A percentile compares a stretch with the other conserved stretches of the same genome.
Conservation (phyloP, 306 rosid genomes). For the Mimosa bimucronata region DNA sequence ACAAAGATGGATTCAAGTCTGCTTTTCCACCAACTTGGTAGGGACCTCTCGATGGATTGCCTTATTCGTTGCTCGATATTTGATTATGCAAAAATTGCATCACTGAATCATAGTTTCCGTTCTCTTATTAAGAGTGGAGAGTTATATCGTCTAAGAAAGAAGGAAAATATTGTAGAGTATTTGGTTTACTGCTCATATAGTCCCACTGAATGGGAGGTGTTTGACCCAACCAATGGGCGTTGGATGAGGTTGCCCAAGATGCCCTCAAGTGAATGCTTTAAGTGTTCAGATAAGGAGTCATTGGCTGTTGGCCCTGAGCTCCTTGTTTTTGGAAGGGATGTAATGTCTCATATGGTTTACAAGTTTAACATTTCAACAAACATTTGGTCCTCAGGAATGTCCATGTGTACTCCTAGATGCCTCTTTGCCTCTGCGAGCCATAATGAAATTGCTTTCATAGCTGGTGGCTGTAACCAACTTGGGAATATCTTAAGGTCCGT, state of each 20-base stretch:
- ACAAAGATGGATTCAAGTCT: slow-evolving; percentile 39
- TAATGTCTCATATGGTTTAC: slow-evolving; percentile 59
- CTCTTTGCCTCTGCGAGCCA: slow-evolving; percentile 78
- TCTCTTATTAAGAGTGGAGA: slow-evolving; percentile 60
- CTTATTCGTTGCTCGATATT: slow-evolving; percentile 71
- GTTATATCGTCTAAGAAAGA: slow-evolving; percentile 62
- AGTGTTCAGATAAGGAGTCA: slow-evolving; percentile 74
- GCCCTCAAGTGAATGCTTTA: slow-evolving; percentile 70
- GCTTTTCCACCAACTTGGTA: slow-evolving; percentile 61
- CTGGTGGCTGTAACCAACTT: slow-evolving; percentile 74
- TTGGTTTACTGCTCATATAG: slow-evolving; percentile 82
- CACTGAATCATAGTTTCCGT: slow-evolving; percentile 57
- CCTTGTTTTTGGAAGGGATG: slow-evolving; percentile 80
- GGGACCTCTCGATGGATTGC: slow-evolving; percentile 65
- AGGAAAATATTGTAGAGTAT: slow-evolving; percentile 63
- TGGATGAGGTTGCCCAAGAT: slow-evolving; percentile 77
- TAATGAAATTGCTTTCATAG: slow-evolving; percentile 71
- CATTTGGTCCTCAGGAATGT: slow-evolving; percentile 64
- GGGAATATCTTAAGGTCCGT: slow-evolving; percentile 65
- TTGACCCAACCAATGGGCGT: slow-evolving; percentile 55
- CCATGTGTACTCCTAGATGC: slow-evolving; percentile 73
- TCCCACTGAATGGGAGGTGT: slow-evolving; percentile 81
- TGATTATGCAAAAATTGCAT: slow-evolving; percentile 63
- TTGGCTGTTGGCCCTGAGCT: slow-evolving; percentile 85
- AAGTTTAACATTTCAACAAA: slow-evolving; percentile 68